phyloP scores from a whole-genome alignment of 2,329 filamentous ascomycete genomes.

The Harringtonia lauricola region DNA sequence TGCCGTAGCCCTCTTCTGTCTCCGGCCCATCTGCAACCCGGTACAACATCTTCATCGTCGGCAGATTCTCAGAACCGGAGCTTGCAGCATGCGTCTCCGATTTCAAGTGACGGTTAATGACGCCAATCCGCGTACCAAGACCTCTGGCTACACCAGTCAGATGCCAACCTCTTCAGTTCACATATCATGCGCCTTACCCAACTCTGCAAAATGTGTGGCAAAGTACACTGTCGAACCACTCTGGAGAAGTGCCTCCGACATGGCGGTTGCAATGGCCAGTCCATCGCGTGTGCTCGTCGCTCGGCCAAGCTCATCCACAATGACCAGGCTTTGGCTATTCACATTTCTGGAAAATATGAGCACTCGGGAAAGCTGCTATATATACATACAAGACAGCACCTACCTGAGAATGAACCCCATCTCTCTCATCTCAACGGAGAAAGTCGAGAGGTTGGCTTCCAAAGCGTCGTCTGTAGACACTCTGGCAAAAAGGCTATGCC shows the following conservation, averaged over 20 bases:
- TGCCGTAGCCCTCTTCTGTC: conserved; percentile 66
- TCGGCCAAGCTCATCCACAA: conserved; percentile 86
- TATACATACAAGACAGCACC: neutral
- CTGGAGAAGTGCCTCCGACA: conserved; percentile 77
- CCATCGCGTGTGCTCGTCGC: conserved; percentile 87
- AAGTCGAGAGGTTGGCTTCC: conserved; percentile 85
- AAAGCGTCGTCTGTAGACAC: conserved; percentile 80
- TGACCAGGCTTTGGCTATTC: conserved; percentile 61
- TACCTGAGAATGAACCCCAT: conserved; percentile 79
- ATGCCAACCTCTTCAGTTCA: neutral
- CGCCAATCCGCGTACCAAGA: conserved; percentile 62
- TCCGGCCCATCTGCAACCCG: conserved; percentile 64
- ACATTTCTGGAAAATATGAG: conserved; percentile 45
- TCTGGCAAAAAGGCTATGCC: conserved; percentile 76
- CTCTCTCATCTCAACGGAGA: conserved; percentile 90
- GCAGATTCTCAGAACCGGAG: conserved; percentile 25
- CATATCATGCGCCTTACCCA: conserved; percentile 30
- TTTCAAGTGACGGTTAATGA: conserved; percentile 71
- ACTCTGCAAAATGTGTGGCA: conserved; percentile 80
- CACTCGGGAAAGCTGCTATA: conserved; percentile 1
- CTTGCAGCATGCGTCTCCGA: conserved; percentile 45
- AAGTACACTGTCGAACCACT: conserved; percentile 80
- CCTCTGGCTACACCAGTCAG: conserved; percentile 43
- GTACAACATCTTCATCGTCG: conserved; percentile 78
- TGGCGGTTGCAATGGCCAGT: conserved; percentile 76